Conservation (phyloP, 306 rosid genomes). For the Glycine tomentella region DNA sequence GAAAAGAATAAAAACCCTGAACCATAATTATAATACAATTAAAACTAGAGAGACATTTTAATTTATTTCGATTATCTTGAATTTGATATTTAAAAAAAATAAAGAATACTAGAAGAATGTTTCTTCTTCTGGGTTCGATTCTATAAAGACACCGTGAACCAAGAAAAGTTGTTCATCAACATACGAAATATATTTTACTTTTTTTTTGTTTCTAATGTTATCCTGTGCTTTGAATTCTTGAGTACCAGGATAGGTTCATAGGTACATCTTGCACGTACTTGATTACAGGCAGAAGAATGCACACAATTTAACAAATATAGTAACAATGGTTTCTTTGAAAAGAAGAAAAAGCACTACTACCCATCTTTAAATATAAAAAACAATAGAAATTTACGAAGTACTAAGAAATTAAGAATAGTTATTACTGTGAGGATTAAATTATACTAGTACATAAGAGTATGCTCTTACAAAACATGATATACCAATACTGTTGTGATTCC, state of each 20-base stretch:
- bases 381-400: slow-evolving; percentile 6
- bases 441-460: background rate
- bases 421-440: background rate
- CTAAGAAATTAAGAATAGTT: slow-evolving; percentile 31
- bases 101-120: background rate
- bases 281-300: slow-evolving; percentile 43
- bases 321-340: slow-evolving; percentile 17
- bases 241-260: slow-evolving; percentile 31
- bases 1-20: slow-evolving; percentile 33
- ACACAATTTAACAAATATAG: slow-evolving; percentile 36
- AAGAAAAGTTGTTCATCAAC: slow-evolving; percentile 34
- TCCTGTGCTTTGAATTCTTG: slow-evolving; percentile 20
- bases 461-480: slow-evolving; percentile 11
- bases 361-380: background rate
- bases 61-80: background rate
- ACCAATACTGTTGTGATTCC: background rate
- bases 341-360: slow-evolving; percentile 2
- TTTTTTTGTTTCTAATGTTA: background rate
- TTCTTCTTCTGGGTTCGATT: slow-evolving; percentile 30
- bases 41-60: background rate
- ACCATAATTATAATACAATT: slow-evolving; percentile 5
- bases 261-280: slow-evolving; percentile 56
- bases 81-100: background rate
- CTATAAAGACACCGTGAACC: slow-evolving; percentile 42
- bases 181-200: slow-evolving; percentile 1